Percentiles rank a stretch among this genome's conserved stretches.
Conservation (phyloP, 2,329 filamentous ascomycete genomes). For the Cladosporium halotolerans region DNA sequence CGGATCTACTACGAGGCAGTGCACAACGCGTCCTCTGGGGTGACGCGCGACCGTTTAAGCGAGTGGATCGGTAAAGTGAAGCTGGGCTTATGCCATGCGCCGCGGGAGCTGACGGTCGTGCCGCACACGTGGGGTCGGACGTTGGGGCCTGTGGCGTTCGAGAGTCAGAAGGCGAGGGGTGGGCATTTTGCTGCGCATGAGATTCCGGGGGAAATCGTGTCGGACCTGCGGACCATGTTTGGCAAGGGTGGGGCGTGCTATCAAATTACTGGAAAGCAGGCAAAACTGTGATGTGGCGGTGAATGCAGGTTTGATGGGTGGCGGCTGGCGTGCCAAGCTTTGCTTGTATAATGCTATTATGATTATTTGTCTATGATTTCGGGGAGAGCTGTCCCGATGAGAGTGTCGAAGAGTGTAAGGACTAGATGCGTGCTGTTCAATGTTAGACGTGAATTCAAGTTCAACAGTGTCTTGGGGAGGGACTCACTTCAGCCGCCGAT, state of each 20-base stretch:
- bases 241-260: constrained; percentile 34
- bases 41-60: constrained; percentile 31
- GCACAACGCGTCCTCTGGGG: constrained; percentile 32
- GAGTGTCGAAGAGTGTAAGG: constrained; percentile 46
- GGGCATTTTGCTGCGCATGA: constrained; percentile 58
- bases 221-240: constrained; percentile 53
- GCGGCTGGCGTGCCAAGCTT: neutral
- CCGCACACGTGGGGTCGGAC: constrained; percentile 54
- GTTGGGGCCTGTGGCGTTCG: constrained; percentile 53
- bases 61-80: constrained; percentile 43
- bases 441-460: neutral
- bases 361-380: constrained; percentile 17
- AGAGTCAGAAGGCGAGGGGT: constrained; percentile 43
- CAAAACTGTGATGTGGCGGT: neutral
- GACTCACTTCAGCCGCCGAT: constrained; percentile 77
- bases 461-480: neutral
- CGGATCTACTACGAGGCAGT: constrained; percentile 67
- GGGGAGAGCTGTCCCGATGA: constrained; percentile 41
- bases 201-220: constrained; percentile 44
- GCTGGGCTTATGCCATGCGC: constrained; percentile 51
- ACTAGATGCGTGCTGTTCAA: constrained; percentile 41
- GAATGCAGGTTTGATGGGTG: neutral
- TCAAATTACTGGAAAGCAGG: constrained; percentile 3
- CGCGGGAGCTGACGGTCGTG: constrained; percentile 50
- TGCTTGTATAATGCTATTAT: neutral